These are phyloP conservation scores for Saussurea involucrata DNA, from an alignment of 129 eudicot species.

Conservation along the genomic window DNA sequence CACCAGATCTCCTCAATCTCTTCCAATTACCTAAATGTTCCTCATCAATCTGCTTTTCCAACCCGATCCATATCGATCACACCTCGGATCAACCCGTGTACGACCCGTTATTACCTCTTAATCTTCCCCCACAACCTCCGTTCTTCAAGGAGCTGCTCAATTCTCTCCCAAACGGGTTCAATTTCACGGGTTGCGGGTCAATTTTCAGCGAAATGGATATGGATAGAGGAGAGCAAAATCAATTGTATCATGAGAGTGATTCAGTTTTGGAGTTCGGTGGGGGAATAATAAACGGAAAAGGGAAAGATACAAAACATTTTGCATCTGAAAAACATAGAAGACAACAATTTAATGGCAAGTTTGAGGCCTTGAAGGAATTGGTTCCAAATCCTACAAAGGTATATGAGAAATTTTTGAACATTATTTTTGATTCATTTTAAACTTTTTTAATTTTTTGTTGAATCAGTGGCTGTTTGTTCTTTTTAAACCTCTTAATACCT, in stretches of 20 bases:
- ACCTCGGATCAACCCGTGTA: slow-evolving; percentile 31
- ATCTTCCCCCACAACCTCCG: slow-evolving; percentile 77
- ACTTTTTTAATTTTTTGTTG: not conserved
- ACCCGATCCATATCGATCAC: slow-evolving; percentile 31
- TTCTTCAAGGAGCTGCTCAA: slow-evolving; percentile 63
- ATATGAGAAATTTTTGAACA: not conserved
- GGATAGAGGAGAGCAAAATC: slow-evolving; percentile 36
- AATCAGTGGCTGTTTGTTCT: too few relatives aligned
- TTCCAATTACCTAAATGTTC: slow-evolving; percentile 56
- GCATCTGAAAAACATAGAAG: slow-evolving; percentile 45
- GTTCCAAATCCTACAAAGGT: slow-evolving; percentile 42
- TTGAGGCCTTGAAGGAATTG: slow-evolving; percentile 29
- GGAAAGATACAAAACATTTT: slow-evolving; percentile 36
- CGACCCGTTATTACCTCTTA: slow-evolving; percentile 60
- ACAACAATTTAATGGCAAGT: slow-evolving; percentile 37
- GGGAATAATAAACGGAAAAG: slow-evolving; percentile 40
- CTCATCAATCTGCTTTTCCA: slow-evolving; percentile 43
- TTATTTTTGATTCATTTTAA: not conserved
- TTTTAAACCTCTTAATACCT: too few relatives aligned
- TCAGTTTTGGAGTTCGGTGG: slow-evolving; percentile 60
- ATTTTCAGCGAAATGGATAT: slow-evolving; percentile 49
- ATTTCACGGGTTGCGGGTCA: slow-evolving; percentile 30
- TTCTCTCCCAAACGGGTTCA: slow-evolving; percentile 54
- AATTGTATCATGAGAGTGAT: slow-evolving; percentile 50
- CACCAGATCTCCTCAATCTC: slow-evolving; percentile 67